Evolutionary conservation across 768 basidiomycete genomes (phyloP), one percentile per base, ranked within the genome.

Genomic region (Pluteus cervinus): DNA sequence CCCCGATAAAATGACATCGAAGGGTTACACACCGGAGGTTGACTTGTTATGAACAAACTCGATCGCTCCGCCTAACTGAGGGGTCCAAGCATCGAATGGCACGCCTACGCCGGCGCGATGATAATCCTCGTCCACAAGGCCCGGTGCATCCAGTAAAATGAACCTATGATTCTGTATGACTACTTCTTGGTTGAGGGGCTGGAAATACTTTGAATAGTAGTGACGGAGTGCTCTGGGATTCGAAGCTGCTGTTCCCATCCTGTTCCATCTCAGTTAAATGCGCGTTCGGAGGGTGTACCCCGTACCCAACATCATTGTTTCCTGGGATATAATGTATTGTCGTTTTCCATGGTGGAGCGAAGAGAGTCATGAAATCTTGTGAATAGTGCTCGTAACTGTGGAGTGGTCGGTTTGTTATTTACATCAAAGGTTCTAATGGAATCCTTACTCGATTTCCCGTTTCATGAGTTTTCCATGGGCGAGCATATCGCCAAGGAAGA

Each of bases 41-140:
- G 57, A 50, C 20, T 73, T 47, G 17, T 64, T 63, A 35, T 68
- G 69, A 4, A 86, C 66, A 48, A 84, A 84, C 12, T 77, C 70
- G 12, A 85, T 62, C 6, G 80, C 53, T 3, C 83, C 81, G 10
- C 64, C 64, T 0, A 60, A 54, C 22, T 73, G 53, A 4, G 81
- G 69, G 25, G 50, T 51, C 81, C 81, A 86, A 26, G 68, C 55
- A 24, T 68, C 68, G 44, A 75, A 86, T 7, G 64, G 55, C 11
- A 63, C 51, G 6, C 65, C 68, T 10, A 54, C 64, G 3, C 66
- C 72, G 15, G 76, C 66, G 20, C 80, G 76, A 22, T 69, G 69
- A 49, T 87, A 86, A 49, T 88, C 86, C 56, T 89, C 85, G 41
- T 90, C 86, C 9, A 87, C 78, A 16, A 91, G 67, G n/a, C 75